phyloP scores from a whole-genome alignment of 163 green algal species.

The Chloroidium sp. region DNA sequence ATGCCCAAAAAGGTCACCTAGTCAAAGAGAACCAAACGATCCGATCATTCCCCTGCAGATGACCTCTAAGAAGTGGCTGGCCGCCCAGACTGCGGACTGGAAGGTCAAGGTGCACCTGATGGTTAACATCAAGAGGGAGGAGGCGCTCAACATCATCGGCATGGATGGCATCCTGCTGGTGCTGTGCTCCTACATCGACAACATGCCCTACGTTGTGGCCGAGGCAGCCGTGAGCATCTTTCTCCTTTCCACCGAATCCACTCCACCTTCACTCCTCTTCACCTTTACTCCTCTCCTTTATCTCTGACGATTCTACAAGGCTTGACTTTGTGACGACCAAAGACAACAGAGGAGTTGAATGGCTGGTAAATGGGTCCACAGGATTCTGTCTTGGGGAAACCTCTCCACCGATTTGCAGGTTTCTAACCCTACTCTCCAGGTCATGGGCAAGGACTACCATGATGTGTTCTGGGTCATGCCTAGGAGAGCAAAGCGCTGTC shows the following conservation, averaged over 20 bases:
- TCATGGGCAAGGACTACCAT: too few species aligned
- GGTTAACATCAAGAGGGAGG: neutral
- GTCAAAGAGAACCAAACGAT: neutral
- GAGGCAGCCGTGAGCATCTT: constrained; percentile 10
- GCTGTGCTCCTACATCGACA: constrained; percentile 12
- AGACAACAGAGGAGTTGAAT: too few species aligned
- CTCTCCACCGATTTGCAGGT: too few species aligned
- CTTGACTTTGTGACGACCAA: too few species aligned
- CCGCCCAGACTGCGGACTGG: constrained; percentile 1
- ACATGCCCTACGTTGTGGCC: constrained; percentile 18
- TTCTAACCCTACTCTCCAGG: too few species aligned
- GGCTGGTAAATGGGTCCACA: too few species aligned
- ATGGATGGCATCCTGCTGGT: constrained; percentile 10
- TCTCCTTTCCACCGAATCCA: neutral
- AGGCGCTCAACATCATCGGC: constrained; percentile 5
- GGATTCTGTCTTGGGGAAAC: too few species aligned
- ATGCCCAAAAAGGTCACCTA: neutral
- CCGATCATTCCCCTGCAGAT: neutral
- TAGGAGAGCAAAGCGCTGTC: too few species aligned
- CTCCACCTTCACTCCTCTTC: too few species aligned
- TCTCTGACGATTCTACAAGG: too few species aligned
- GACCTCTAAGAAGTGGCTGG: constrained; percentile 5
- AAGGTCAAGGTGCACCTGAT: neutral
- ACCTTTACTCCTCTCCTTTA: too few species aligned
- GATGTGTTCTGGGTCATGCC: too few species aligned